Evolutionary conservation across 169 alveolate genomes (phyloP).

Genomic region (Besnoitia besnoiti): DNA sequence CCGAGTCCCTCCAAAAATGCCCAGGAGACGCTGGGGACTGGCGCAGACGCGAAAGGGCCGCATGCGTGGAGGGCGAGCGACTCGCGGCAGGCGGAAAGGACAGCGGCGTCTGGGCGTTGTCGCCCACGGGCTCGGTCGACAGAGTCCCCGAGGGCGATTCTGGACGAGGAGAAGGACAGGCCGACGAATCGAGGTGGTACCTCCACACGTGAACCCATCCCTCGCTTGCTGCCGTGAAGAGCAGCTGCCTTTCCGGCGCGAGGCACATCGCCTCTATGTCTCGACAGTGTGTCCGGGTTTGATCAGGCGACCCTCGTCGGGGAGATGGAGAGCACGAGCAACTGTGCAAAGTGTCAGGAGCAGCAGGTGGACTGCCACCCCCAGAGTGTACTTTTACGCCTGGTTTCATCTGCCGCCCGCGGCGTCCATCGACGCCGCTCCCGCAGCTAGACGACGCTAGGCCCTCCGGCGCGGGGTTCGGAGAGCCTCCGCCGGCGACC

Average conservation of each 20-base stretch:
- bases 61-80: background rate
- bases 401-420: too few species aligned
- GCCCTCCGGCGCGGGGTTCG: too few species aligned
- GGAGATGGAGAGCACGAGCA: too few species aligned
- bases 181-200: background rate
- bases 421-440: too few species aligned
- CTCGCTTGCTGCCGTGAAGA: slow-evolving; percentile 11
- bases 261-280: slow-evolving; percentile 5
- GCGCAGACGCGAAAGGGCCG: background rate
- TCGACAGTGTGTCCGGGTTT: background rate
- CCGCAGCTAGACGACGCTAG: too few species aligned
- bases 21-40: background rate
- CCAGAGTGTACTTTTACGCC: too few species aligned
- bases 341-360: too few species aligned
- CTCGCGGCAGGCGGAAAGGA: background rate
- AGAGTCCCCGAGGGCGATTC: background rate
- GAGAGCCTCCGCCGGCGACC: background rate
- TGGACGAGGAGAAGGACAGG: background rate
- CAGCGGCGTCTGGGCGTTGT: background rate
- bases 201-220: slow-evolving; percentile 30
- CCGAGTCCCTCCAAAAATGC: background rate
- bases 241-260: slow-evolving; percentile 25
- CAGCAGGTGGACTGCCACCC: too few species aligned
- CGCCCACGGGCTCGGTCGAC: background rate
- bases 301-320: background rate